Conservation (phyloP, 2,329 filamentous ascomycete species). For the Cytospora piceae region DNA sequence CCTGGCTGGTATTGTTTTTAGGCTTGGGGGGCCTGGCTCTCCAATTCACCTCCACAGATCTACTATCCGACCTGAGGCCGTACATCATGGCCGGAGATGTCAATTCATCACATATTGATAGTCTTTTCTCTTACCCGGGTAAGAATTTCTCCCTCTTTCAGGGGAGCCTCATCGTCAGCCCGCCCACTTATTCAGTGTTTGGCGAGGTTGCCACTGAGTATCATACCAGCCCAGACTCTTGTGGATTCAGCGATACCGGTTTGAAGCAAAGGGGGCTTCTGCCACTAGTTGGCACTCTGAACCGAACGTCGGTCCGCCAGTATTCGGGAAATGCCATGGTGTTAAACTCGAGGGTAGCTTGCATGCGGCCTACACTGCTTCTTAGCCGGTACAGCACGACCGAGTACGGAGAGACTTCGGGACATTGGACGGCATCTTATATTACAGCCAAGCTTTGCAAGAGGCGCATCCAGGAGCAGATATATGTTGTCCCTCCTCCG, state of each 20-base stretch:
- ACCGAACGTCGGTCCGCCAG: slow-evolving; percentile 6
- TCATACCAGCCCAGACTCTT: background rate
- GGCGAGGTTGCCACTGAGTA: background rate
- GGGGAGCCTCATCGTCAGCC: background rate
- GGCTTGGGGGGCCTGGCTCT: background rate
- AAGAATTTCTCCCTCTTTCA: background rate
- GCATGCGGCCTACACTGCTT: slow-evolving; percentile 8
- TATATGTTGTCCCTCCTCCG: background rate
- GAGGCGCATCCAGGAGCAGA: slow-evolving; percentile 7
- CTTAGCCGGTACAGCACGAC: background rate
- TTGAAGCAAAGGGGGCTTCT: slow-evolving; percentile 15
- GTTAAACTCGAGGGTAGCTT: slow-evolving; percentile 11
- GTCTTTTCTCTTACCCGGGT: slow-evolving; percentile 3
- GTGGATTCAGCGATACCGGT: slow-evolving; percentile 18
- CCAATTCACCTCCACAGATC: slow-evolving; percentile 12
- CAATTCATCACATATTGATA: background rate
- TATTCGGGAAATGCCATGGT: slow-evolving; percentile 10
- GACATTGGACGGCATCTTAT: background rate
- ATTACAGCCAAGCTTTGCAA: slow-evolving; percentile 1
- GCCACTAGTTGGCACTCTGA: background rate
- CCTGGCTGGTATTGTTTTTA: slow-evolving; percentile 4
- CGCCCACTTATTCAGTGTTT: background rate
- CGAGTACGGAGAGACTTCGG: background rate
- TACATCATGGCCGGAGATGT: slow-evolving; percentile 5
- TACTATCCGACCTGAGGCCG: slow-evolving; percentile 6